Evolutionary conservation across 78 protist species (phyloP).

Genomic region (Pigoraptor vietnamica): DNA sequence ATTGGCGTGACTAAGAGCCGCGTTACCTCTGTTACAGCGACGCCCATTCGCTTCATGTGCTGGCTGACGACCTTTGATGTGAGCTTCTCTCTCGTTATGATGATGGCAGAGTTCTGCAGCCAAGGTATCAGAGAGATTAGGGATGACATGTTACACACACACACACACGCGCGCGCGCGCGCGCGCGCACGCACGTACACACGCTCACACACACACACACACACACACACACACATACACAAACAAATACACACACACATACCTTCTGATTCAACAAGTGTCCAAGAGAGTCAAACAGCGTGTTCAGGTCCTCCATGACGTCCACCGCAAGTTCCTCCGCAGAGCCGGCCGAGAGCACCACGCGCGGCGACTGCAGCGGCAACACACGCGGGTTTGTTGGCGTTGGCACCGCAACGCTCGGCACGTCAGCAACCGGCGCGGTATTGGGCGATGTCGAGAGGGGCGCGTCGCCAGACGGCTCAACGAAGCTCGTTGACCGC

Average conservation of each 20-base stretch:
- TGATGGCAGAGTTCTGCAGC: not conserved
- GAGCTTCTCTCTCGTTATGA: not conserved
- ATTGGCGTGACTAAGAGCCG: too few species aligned
- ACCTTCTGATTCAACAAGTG: not conserved
- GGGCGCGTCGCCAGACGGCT: too few species aligned
- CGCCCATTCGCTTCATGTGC: not conserved
- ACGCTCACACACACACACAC: too few species aligned
- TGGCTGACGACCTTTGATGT: not conserved
- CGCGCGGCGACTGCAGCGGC: not conserved
- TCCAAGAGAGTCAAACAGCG: not conserved
- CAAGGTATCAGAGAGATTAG: too few species aligned
- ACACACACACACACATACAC: too few species aligned
- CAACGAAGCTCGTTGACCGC: too few species aligned
- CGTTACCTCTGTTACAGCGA: not conserved
- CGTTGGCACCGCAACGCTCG: not conserved
- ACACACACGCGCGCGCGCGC: too few species aligned
- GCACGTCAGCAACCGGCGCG: too few species aligned
- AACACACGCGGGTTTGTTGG: not conserved
- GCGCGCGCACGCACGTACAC: too few species aligned
- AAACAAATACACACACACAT: too few species aligned
- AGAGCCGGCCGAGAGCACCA: not conserved
- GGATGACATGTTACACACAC: too few species aligned
- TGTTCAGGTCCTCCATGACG: not conserved
- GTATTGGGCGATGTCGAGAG: too few species aligned
- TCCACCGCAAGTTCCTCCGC: not conserved